Evolutionary conservation across 148 eudicot species (phyloP).

Genomic region (Linanthus parryae): DNA sequence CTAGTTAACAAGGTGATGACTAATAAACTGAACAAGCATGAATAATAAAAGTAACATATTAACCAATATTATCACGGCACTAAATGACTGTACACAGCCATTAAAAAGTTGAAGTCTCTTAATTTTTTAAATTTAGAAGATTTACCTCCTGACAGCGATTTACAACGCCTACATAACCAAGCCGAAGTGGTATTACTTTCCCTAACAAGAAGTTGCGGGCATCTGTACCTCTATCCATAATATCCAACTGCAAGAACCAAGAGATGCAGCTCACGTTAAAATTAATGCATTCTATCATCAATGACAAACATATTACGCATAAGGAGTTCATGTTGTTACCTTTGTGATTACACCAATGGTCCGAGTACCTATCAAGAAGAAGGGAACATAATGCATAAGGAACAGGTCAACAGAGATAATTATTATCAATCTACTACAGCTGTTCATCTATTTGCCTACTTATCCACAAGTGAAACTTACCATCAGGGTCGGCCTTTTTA

Average conservation of each 20-base stretch:
- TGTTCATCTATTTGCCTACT: no score
- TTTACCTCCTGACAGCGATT: slow-evolving; percentile 57
- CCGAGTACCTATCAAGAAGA: slow-evolving; percentile 40
- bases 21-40: no score
- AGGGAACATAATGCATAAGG: slow-evolving; percentile 16
- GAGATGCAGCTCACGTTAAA: background rate
- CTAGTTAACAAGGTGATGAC: no score
- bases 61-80: no score
- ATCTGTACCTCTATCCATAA: slow-evolving; percentile 47
- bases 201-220: slow-evolving; percentile 42
- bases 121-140: background rate
- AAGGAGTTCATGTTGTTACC: slow-evolving; percentile 19
- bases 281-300: background rate
- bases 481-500: slow-evolving; percentile 37
- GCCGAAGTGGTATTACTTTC: slow-evolving; percentile 34
- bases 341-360: slow-evolving; percentile 50
- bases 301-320: background rate
- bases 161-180: slow-evolving; percentile 48
- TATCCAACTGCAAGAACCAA: slow-evolving; percentile 34
- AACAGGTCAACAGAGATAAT: slow-evolving; percentile 13
- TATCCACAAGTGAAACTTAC: slow-evolving; percentile 29
- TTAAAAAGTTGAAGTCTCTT: background rate
- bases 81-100: no score
- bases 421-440: no score
- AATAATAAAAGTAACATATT: no score